Evolutionary conservation across 345 rosid genomes (phyloP).

Genomic region (Erysimum cheiranthoides): DNA sequence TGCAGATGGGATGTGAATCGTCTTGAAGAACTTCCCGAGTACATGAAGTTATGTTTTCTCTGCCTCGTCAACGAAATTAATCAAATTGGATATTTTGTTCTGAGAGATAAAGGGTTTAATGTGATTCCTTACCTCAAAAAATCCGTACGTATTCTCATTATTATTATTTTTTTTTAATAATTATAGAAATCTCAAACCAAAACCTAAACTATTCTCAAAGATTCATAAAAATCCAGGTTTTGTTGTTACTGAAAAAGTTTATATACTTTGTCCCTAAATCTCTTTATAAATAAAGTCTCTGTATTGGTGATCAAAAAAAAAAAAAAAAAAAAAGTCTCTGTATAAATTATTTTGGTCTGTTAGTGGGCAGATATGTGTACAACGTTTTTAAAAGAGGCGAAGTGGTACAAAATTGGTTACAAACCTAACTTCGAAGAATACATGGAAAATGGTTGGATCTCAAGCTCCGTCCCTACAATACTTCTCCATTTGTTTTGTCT

Average conservation of each 20-base stretch:
- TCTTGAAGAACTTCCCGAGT: conserved; percentile 54
- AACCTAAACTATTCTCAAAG: too few relatives aligned
- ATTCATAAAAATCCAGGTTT: too few relatives aligned
- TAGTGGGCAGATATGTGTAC: conserved; percentile 56
- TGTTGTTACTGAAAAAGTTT: too few relatives aligned
- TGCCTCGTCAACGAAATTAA: conserved; percentile 44
- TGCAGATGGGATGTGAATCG: conserved; percentile 53
- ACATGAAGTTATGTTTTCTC: conserved; percentile 54
- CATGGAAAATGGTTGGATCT: conserved; percentile 50
- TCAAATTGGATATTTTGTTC: conserved; percentile 44
- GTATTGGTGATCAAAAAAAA: too few relatives aligned
- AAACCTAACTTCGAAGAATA: conserved; percentile 53
- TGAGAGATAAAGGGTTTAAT: conserved; percentile 46
- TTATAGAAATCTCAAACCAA: too few relatives aligned
- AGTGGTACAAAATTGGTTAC: conserved; percentile 49
- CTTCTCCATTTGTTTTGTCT: conserved; percentile 38
- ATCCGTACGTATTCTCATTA: conserved; percentile 39
- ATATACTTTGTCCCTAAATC: too few relatives aligned
- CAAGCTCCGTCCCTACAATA: conserved; percentile 39
- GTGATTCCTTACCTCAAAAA: conserved; percentile 47
- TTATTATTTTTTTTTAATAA: too few relatives aligned
- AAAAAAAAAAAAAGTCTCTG: too few relatives aligned
- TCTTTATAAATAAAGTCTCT: too few relatives aligned
- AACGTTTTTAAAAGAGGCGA: conserved; percentile 51
- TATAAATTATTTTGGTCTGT: not conserved